Evolutionary conservation across 345 rosid genomes (phyloP).

Genomic region (Gossypium raimondii): DNA sequence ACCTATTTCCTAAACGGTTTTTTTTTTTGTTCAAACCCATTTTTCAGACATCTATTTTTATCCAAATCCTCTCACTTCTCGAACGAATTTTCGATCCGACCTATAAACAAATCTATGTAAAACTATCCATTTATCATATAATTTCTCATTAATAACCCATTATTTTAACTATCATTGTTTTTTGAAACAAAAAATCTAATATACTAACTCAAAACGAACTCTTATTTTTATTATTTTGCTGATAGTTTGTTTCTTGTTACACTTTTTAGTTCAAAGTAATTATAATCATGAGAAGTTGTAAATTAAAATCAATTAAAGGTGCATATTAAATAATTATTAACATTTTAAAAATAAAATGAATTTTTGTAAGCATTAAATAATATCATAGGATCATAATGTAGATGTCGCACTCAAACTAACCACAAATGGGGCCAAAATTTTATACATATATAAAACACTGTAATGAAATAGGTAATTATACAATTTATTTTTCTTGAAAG

Average conservation of each 20-base stretch:
- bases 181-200: too few relatives aligned
- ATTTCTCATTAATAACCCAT: too few relatives aligned
- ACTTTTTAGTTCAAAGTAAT: too few relatives aligned
- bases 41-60: rapidly evolving
- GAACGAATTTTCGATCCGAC: rapidly evolving
- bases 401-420: neutral
- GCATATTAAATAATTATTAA: neutral
- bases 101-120: too few relatives aligned
- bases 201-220: too few relatives aligned
- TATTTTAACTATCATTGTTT: too few relatives aligned
- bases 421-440: neutral
- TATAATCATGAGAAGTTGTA: too few relatives aligned
- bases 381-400: neutral
- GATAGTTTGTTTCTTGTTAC: too few relatives aligned
- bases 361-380: neutral
- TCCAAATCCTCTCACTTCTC: rapidly evolving
- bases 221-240: too few relatives aligned
- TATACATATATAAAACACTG: neutral
- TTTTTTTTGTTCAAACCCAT: rapidly evolving
- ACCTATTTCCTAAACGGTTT: rapidly evolving
- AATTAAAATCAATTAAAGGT: too few relatives aligned
- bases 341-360: neutral
- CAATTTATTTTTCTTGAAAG: neutral
- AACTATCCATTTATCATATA: too few relatives aligned
- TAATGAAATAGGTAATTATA: neutral